phyloP scores from a whole-genome alignment of 345 rosid species.

The Eucalyptus fibrosa region DNA sequence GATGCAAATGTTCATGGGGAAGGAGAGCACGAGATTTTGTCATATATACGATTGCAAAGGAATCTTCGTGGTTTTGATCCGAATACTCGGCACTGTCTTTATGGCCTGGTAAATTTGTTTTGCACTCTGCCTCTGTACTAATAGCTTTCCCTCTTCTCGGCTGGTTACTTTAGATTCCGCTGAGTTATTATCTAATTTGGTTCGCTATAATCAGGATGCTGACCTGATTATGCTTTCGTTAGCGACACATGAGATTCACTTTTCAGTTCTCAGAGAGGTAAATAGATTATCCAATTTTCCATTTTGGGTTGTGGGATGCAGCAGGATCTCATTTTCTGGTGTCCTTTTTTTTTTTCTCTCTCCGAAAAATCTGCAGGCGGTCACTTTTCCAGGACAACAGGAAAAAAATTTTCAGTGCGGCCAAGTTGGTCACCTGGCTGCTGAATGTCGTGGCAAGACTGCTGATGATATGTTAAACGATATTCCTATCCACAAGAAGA shows the following conservation, averaged over 20 bases:
- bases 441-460: conserved; percentile 68
- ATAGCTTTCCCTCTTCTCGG: background rate
- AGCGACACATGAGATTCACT: conserved; percentile 97
- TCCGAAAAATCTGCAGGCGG: conserved; percentile 29
- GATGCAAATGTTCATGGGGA: conserved; percentile 94
- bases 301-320: background rate
- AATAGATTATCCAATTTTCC: background rate
- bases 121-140: background rate
- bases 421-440: conserved; percentile 92
- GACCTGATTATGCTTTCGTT: conserved; percentile 93
- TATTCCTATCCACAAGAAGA: conserved; percentile 84
- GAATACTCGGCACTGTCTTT: conserved; percentile 87
- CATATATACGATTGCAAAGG: conserved; percentile 80
- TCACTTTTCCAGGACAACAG: conserved; percentile 85
- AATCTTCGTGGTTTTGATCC: conserved; percentile 79
- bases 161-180: background rate
- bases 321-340: background rate
- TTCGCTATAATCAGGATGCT: conserved; percentile 62
- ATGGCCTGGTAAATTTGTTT: conserved; percentile 62
- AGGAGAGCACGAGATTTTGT: conserved; percentile 98
- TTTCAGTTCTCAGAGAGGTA: conserved; percentile 96
- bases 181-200: background rate
- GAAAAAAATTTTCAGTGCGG: conserved; percentile 89
- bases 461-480: conserved; percentile 43
- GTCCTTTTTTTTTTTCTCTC: background rate